Percentiles rank a stretch among this genome's conserved stretches.
Conservation (phyloP, 805 yeast genomes). For the Cyberlindnera euphorbiiphila region DNA sequence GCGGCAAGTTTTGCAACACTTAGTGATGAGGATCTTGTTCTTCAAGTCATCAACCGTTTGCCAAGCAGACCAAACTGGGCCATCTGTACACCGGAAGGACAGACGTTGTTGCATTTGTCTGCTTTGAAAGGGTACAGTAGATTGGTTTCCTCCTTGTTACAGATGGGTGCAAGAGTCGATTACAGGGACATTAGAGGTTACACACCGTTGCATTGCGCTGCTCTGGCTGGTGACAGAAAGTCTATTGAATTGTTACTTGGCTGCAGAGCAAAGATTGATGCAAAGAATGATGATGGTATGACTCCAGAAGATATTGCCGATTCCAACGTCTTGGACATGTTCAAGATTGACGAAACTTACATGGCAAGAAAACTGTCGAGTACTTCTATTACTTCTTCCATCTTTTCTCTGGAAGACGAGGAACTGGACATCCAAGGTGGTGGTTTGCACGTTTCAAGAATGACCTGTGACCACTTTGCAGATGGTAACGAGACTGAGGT, state of each 20-base stretch:
- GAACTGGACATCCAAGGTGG: constrained; percentile 25
- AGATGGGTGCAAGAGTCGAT: constrained; percentile 64
- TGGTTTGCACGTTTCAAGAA: constrained; percentile 33
- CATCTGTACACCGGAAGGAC: constrained; percentile 77
- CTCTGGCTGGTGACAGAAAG: constrained; percentile 67
- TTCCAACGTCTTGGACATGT: constrained; percentile 31
- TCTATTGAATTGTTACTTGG: constrained; percentile 58
- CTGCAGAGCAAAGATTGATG: constrained; percentile 57
- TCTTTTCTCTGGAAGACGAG: constrained; percentile 29
- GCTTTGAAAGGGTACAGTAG: constrained; percentile 66
- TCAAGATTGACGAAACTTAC: constrained; percentile 18
- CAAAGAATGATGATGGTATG: constrained; percentile 49
- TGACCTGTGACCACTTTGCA: constrained; percentile 30
- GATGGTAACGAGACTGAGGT: constrained; percentile 27
- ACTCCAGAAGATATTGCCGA: constrained; percentile 41
- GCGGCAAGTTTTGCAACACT: constrained; percentile 2
- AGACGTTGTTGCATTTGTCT: constrained; percentile 84
- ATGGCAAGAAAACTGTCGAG: constrained; percentile 26
- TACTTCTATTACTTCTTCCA: constrained; percentile 27
- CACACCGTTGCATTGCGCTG: constrained; percentile 86
- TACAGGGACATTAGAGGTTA: constrained; percentile 73
- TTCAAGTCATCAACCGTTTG: constrained; percentile 60
- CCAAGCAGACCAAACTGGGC: constrained; percentile 77
- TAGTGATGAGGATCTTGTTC: constrained; percentile 37
- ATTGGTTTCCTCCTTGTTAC: constrained; percentile 60